Percentiles rank a stretch among this genome's conserved stretches.
Evolutionary conservation across 805 yeast genomes (phyloP).

Genomic region (Ogataea pignaliae): DNA sequence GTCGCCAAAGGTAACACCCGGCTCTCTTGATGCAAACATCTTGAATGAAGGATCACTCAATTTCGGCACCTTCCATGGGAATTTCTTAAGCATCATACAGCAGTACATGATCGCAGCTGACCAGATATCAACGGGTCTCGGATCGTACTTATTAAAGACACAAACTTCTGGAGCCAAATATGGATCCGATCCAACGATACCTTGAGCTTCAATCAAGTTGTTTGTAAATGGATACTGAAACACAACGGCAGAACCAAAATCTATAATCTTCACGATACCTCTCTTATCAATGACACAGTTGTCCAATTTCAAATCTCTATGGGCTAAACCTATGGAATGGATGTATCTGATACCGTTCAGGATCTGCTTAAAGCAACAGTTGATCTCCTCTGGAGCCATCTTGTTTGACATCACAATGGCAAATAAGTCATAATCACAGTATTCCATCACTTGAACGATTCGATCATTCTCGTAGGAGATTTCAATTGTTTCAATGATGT

Average conservation of each 20-base stretch:
- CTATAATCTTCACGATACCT: slow-evolving; percentile 87
- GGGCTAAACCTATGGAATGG: slow-evolving; percentile 83
- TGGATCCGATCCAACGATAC: slow-evolving; percentile 87
- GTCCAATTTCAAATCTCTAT: slow-evolving; percentile 86
- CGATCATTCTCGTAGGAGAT: slow-evolving; percentile 85
- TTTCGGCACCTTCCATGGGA: slow-evolving; percentile 94
- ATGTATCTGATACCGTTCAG: slow-evolving; percentile 76
- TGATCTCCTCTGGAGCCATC: slow-evolving; percentile 74
- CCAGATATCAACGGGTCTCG: slow-evolving; percentile 94
- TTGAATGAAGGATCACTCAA: slow-evolving; percentile 77
- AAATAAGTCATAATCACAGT: slow-evolving; percentile 87
- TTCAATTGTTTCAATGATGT: slow-evolving; percentile 86
- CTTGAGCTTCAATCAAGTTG: slow-evolving; percentile 69
- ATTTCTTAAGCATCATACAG: slow-evolving; percentile 86
- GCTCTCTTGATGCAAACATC: slow-evolving; percentile 69
- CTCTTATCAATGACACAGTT: slow-evolving; percentile 81
- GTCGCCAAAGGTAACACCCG: slow-evolving; percentile 63
- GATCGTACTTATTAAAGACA: slow-evolving; percentile 77
- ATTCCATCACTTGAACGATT: slow-evolving; percentile 89
- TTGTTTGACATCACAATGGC: slow-evolving; percentile 93
- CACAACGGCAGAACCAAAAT: slow-evolving; percentile 91
- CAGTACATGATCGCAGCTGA: slow-evolving; percentile 86
- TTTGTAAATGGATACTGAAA: slow-evolving; percentile 82
- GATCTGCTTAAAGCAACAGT: slow-evolving; percentile 87
- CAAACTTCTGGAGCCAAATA: slow-evolving; percentile 90